Base-by-base conservation (phyloP, 768 basidiomycete genomes). In the Krasilnikovozyma curviuscula region DNA sequence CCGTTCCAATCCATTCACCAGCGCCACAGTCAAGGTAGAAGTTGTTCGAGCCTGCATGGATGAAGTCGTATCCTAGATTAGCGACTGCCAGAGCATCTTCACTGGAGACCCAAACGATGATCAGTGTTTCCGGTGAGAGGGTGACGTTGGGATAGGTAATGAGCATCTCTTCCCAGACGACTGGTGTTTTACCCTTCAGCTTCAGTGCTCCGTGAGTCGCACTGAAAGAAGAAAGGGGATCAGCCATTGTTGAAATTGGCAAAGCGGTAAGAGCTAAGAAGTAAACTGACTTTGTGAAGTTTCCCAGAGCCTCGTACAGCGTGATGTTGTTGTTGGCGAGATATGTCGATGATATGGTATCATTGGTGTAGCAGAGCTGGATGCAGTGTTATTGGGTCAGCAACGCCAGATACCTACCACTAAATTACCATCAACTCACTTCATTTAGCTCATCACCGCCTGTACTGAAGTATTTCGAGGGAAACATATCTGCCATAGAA, bases 91-190 rank as follows among this genome's bases (percentile, higher is more conserved):
- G 68, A 5, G 71, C 79, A 56, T 82, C 65, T 16, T 63, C 63
- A 0, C 78, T 78, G 0, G 77, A 75, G 33, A 76, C 77, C 81
- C 83, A 83, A 18, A 82, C 74, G 16, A 52, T 32, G 7, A 57
- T 54, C 25, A 61, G 48, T 1, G 57, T 49, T 23, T 56, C 54
- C 18, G 50, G 40, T 65, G 77, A 77, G 46, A 53, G 32, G 7
- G 33, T 37, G 44, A 59, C 50, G 3, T 34, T 55, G 55, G 24
- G 35, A 7, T 12, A 55, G 38, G 13, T 46, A 34, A 49, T 44
- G 25, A 75, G 75, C 76, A 81, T 76, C 58, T 82, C 79, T 71
- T 86, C 77, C 79, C 82, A 85, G 7, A 86, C 81, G 28, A 84
- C 75, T 1, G 82, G 77, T 0, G 73, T 78, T 65, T 85, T 85